Evolutionary conservation across 768 basidiomycete genomes (phyloP).

Genomic region (Pilatotrama ljubarskyi): DNA sequence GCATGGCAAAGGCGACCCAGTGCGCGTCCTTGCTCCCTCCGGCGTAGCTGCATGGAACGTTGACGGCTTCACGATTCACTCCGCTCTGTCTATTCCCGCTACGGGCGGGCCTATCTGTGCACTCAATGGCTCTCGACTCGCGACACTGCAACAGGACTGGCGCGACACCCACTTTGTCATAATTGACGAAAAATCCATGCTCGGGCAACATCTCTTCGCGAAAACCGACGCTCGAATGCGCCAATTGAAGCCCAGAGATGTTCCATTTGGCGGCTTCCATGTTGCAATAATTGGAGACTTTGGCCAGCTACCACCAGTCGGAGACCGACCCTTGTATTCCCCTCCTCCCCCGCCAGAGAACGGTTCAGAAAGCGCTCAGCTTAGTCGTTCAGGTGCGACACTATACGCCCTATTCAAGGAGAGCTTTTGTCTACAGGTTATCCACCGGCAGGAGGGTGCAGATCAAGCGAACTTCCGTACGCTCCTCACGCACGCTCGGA

Average conservation of each 20-base stretch:
- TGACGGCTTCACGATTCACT: not conserved
- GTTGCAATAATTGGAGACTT: not conserved
- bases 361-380: not conserved
- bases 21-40: not conserved
- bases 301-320: not conserved
- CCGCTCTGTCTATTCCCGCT: not conserved
- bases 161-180: not conserved
- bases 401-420: not conserved
- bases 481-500: not conserved
- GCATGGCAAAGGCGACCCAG: not conserved
- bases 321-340: not conserved
- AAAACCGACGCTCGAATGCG: not conserved
- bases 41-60: constrained; percentile 1
- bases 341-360: not conserved
- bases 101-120: not conserved
- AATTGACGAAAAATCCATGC: not conserved
- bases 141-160: not conserved
- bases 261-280: constrained; percentile 1
- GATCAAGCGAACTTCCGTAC: not conserved
- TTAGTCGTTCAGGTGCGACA: not conserved
- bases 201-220: not conserved
- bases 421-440: not conserved
- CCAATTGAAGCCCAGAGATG: not conserved
- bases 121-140: not conserved
- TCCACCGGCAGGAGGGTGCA: not conserved